A percentile compares a stretch with the other conserved stretches of the same genome.
These are phyloP conservation scores for Neonectria faginata DNA, from an alignment of 2,329 filamentous ascomycete genomes.

Conservation along the genomic window DNA sequence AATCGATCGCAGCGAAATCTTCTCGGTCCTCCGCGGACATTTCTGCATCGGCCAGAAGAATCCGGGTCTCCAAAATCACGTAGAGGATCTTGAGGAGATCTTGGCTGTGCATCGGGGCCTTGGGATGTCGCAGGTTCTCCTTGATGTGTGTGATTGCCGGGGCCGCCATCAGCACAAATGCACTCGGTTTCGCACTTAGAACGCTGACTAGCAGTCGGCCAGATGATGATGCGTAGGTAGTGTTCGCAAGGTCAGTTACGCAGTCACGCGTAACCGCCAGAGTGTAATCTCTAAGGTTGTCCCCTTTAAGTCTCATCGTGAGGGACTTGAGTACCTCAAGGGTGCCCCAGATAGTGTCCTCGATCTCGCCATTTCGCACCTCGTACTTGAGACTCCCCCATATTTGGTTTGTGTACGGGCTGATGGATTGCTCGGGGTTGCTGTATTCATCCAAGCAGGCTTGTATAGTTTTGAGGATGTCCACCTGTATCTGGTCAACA, in stretches of 20 bases:
- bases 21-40: conserved; percentile 52
- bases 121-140: conserved; percentile 62
- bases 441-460: conserved; percentile 64
- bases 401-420: conserved; percentile 62
- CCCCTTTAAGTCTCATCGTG: conserved; percentile 58
- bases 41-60: conserved; percentile 51
- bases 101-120: conserved; percentile 62
- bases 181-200: conserved; percentile 59
- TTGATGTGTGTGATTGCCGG: conserved; percentile 62
- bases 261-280: conserved; percentile 65
- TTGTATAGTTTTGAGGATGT: conserved; percentile 67
- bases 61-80: conserved; percentile 61
- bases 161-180: conserved; percentile 62
- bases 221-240: conserved; percentile 63
- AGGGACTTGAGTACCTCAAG: conserved; percentile 65
- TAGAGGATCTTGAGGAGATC: conserved; percentile 65
- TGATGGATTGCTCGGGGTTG: conserved; percentile 59
- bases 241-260: conserved; percentile 64
- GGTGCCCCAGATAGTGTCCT: conserved; percentile 68
- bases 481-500: conserved; percentile 53
- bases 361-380: conserved; percentile 70
- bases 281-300: conserved; percentile 59
- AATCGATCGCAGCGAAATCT: conserved; percentile 52
- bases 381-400: conserved; percentile 74
- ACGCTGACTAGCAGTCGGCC: conserved; percentile 65